phyloP scores from a whole-genome alignment of 2,329 filamentous ascomycete species.

The Coniochaeta sp. region DNA sequence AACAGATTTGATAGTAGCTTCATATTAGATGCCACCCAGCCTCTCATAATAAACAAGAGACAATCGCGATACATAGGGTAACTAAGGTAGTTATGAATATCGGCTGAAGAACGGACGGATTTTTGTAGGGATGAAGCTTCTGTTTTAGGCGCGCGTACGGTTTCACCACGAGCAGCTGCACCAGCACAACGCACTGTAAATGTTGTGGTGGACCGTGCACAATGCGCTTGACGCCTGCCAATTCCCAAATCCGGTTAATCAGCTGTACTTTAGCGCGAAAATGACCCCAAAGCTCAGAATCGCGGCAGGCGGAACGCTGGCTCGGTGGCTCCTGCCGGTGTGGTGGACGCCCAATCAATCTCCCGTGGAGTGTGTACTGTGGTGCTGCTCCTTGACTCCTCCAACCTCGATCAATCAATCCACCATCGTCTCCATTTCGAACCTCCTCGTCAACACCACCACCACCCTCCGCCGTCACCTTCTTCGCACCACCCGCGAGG shows the following conservation, averaged over 20 bases:
- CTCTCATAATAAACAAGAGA: neutral
- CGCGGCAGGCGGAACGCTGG: neutral
- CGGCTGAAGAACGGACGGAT: neutral
- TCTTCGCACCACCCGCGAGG: neutral
- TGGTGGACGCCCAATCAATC: neutral
- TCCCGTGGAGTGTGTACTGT: neutral
- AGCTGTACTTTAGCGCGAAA: neutral
- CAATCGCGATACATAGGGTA: neutral
- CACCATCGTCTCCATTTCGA: neutral
- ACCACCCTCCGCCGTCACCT: neutral
- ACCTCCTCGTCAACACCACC: neutral
- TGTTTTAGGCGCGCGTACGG: neutral
- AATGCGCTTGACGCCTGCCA: neutral
- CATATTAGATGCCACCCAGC: neutral
- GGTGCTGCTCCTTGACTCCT: neutral
- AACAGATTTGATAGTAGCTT: too few relatives aligned
- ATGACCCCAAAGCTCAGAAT: neutral
- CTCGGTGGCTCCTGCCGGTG: neutral
- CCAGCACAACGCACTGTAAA: neutral
- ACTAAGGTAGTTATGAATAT: neutral
- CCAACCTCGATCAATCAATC: slow-evolving; percentile 2
- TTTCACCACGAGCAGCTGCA: slow-evolving; percentile 1
- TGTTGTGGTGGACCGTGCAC: slow-evolving; percentile 1
- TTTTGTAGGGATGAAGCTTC: neutral
- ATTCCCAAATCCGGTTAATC: neutral